Evolutionary conservation across 179 eudicot genomes (phyloP).

Genomic region (Gypsophila paniculata): DNA sequence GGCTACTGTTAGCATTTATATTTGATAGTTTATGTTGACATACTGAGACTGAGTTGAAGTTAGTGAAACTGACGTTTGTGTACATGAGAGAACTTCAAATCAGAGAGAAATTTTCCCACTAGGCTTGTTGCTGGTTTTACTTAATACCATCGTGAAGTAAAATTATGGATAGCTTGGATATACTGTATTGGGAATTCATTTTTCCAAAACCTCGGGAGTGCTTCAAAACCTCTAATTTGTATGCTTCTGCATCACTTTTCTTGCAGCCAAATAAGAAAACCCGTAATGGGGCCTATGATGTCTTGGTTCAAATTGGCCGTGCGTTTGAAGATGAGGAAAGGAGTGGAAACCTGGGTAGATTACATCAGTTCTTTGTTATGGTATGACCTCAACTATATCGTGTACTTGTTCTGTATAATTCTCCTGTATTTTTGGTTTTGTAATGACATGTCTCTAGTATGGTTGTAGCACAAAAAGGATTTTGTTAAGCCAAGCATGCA

Average conservation of each 20-base stretch:
- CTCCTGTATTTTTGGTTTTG: background rate
- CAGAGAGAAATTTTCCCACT: background rate
- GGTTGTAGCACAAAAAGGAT: constrained; percentile 4
- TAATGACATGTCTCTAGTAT: background rate
- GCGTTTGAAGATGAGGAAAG: constrained; percentile 72
- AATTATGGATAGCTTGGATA: background rate
- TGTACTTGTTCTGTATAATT: background rate
- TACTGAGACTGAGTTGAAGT: background rate
- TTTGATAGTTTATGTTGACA: background rate
- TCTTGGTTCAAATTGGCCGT: constrained; percentile 89
- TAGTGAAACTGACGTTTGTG: background rate
- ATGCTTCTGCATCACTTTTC: constrained; percentile 5
- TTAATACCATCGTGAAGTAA: background rate
- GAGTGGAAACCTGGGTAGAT: constrained; percentile 62
- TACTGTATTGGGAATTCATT: background rate
- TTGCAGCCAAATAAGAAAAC: constrained; percentile 85
- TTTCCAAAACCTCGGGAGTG: background rate
- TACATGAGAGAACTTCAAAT: background rate
- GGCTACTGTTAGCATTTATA: background rate
- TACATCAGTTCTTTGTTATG: constrained; percentile 70
- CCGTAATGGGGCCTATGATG: constrained; percentile 89
- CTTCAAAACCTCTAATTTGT: background rate
- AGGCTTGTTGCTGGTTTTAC: background rate
- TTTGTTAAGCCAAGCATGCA: background rate
- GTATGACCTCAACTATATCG: constrained; percentile 30